phyloP scores from a whole-genome alignment of 2,329 filamentous ascomycete species.

The Tolypocladium nubicola region DNA sequence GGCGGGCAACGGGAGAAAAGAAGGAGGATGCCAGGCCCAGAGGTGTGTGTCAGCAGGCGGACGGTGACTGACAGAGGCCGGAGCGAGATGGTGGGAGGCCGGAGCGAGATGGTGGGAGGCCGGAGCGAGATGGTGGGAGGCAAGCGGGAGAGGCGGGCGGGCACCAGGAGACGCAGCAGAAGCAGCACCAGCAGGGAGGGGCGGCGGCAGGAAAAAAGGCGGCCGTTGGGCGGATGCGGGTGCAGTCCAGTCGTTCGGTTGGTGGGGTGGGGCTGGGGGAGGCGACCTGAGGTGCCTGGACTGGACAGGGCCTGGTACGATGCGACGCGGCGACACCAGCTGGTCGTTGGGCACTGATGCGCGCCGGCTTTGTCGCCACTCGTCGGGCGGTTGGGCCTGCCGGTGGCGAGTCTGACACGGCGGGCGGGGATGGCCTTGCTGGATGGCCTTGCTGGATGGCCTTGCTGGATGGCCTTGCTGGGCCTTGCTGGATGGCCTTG shows the following conservation, averaged over 20 bases:
- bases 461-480: no score
- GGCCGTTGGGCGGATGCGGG: background rate
- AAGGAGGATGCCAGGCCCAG: slow-evolving; percentile 7
- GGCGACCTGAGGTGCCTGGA: background rate
- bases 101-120: slow-evolving; percentile 13
- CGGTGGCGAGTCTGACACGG: background rate
- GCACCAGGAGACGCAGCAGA: background rate
- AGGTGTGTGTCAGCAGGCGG: background rate
- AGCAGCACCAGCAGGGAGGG: background rate
- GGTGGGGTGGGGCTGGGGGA: background rate
- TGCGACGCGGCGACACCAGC: no score
- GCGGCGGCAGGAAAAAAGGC: background rate
- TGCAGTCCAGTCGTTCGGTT: background rate
- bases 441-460: no score
- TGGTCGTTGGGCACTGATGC: background rate
- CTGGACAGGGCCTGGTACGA: background rate
- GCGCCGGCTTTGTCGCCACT: background rate
- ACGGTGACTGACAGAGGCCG: slow-evolving; percentile 10
- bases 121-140: slow-evolving; percentile 3
- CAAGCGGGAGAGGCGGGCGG: background rate
- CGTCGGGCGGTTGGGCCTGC: background rate
- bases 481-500: no score
- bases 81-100: slow-evolving; percentile 6
- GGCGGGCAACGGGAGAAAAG: slow-evolving; percentile 7
- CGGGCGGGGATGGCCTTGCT: no score